Evolutionary conservation across 306 rosid species (phyloP).

Genomic region (Cicer bijugum): DNA sequence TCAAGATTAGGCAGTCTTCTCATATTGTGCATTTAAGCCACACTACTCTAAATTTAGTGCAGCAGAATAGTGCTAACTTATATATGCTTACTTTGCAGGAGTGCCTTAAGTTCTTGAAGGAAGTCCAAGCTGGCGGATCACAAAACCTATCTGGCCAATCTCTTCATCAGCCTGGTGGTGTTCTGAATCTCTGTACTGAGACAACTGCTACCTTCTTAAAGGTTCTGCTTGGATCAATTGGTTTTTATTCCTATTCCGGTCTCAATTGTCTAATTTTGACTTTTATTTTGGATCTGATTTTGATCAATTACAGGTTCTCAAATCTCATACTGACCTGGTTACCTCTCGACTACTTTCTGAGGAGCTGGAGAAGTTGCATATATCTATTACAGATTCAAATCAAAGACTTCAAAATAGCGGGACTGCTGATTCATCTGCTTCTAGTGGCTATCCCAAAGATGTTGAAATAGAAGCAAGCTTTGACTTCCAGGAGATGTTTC

Average conservation of each 20-base stretch:
- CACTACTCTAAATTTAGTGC: neutral
- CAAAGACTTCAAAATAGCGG: constrained; percentile 78
- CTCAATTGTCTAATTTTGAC: constrained; percentile 11
- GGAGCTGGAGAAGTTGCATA: constrained; percentile 82
- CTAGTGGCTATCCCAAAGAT: constrained; percentile 81
- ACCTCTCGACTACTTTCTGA: constrained; percentile 68
- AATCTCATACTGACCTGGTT: constrained; percentile 63
- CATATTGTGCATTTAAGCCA: constrained; percentile 30
- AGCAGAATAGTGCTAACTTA: constrained; percentile 36
- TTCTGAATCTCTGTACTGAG: constrained; percentile 65
- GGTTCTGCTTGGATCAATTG: constrained; percentile 54
- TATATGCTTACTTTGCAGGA: constrained; percentile 61
- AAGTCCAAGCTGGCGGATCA: constrained; percentile 70
- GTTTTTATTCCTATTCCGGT: constrained; percentile 20
- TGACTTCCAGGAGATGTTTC: constrained; percentile 89
- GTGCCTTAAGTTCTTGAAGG: constrained; percentile 84
- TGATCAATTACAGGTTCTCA: constrained; percentile 69
- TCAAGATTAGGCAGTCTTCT: neutral
- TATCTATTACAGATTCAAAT: constrained; percentile 64
- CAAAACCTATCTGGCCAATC: constrained; percentile 72
- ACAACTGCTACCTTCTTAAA: constrained; percentile 66
- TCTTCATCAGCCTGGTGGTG: constrained; percentile 71
- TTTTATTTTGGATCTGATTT: constrained; percentile 14
- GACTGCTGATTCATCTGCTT: constrained; percentile 62
- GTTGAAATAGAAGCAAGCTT: constrained; percentile 90